Base-by-base conservation (phyloP, 768 basidiomycete genomes). In the Asterophora parasitica region DNA sequence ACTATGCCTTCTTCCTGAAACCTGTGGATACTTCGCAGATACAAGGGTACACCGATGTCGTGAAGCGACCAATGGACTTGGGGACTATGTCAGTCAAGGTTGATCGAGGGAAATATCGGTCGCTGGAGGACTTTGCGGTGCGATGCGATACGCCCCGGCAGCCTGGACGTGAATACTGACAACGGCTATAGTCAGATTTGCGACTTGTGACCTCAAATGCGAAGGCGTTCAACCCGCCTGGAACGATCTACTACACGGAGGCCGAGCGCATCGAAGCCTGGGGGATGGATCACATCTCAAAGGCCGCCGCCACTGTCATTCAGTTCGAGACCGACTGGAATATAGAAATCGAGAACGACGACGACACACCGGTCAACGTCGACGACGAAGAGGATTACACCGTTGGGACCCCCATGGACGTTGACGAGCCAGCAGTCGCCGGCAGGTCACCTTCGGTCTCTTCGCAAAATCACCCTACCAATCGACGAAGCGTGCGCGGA, bases 11-110 rank as follows among this genome's bases (percentile, higher is more conserved):
- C 65, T 91, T 91, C 62, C 63, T 89, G 46, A 58, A 65, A 31
- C 87, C 87, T 1, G 88, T 91, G 5, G 74, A 88, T 61, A 62
- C 65, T 0, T 61, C 68, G 1, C 73, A 77, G 53, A 81, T 88
- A 0, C 75, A 81, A 9, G 81, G 81, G 1, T 85, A 85, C 54
- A 48, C 69, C 10, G 81, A 85, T 70, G 68, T 83, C 40, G 80
- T 98, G 42, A 83, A 86, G 57, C 73, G 75, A 15, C 92, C 94
- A 6, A 98, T 97, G 93, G 93, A 97, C 59, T 73, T 98, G 47
- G 88, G 88, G 0, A 93, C 92, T 0, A 87, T 98, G 72, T 67
- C 82, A 15, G 70, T 72, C 46, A 95, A 93, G 65, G 85, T 93
- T 37, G 75, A 75, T 49, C 78, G 69, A 58, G 86, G 87, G 4